These are phyloP conservation scores for Teunomyces barrocoloradensis DNA, from an alignment of 805 yeast genomes.

Conservation along the genomic window DNA sequence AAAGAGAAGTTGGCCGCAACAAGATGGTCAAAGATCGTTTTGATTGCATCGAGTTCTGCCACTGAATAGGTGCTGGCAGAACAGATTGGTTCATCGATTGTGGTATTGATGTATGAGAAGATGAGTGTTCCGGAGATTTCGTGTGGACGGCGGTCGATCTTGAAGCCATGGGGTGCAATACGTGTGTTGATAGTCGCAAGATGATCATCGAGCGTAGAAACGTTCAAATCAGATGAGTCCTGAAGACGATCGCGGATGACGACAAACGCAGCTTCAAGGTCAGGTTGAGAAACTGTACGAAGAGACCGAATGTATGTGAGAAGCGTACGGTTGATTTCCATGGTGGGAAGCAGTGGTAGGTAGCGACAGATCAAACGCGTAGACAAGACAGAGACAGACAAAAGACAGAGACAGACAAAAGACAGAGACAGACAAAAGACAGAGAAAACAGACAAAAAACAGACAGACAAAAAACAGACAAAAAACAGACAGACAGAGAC, in stretches of 20 bases:
- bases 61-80: constrained; percentile 31
- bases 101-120: constrained; percentile 42
- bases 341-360: constrained; percentile 28
- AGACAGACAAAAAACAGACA: too few relatives aligned
- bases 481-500: too few relatives aligned
- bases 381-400: background rate
- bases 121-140: constrained; percentile 30
- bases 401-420: too few relatives aligned
- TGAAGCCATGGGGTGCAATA: constrained; percentile 39
- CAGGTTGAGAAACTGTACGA: constrained; percentile 18
- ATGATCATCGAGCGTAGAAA: constrained; percentile 12
- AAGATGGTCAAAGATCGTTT: constrained; percentile 46
- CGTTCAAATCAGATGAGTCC: background rate
- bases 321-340: constrained; percentile 17
- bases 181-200: constrained; percentile 29
- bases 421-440: background rate
- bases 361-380: background rate
- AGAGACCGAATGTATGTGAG: constrained; percentile 31
- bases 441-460: background rate
- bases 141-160: constrained; percentile 38
- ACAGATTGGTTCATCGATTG: constrained; percentile 41
- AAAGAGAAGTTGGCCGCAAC: constrained; percentile 41
- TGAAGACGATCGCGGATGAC: constrained; percentile 12
- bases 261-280: constrained; percentile 21
- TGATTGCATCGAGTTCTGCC: constrained; percentile 41